Conservation (phyloP, 2,329 filamentous ascomycete species). For the Coleophoma eucalyptorum region DNA sequence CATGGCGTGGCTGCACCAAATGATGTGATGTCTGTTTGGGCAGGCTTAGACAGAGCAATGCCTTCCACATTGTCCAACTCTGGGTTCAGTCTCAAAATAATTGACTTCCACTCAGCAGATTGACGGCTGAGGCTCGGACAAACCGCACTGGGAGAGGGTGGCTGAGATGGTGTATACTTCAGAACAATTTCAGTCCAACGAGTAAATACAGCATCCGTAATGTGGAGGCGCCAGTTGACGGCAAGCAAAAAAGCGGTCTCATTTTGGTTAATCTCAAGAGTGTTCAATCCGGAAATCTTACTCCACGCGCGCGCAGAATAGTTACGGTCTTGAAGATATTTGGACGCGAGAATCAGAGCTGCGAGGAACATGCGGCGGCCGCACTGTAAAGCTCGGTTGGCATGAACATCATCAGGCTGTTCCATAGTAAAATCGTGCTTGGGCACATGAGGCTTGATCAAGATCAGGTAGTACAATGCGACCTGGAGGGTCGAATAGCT, state of each 20-base stretch:
- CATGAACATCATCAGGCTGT: slow-evolving; percentile 68
- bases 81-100: slow-evolving; percentile 53
- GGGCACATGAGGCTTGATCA: slow-evolving; percentile 88
- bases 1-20: slow-evolving; percentile 27
- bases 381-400: slow-evolving; percentile 81
- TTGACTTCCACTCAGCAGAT: slow-evolving; percentile 48
- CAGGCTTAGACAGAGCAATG: slow-evolving; percentile 32
- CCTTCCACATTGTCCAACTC: slow-evolving; percentile 55
- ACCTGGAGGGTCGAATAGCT: slow-evolving; percentile 98
- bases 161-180: slow-evolving; percentile 63
- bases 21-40: slow-evolving; percentile 16
- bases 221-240: slow-evolving; percentile 93
- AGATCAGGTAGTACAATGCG: slow-evolving; percentile 89
- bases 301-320: slow-evolving; percentile 98
- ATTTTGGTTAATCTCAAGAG: slow-evolving; percentile 92
- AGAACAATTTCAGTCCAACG: slow-evolving; percentile 92
- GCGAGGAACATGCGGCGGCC: slow-evolving; percentile 96
- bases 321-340: slow-evolving; percentile 96
- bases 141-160: slow-evolving; percentile 45
- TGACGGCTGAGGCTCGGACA: slow-evolving; percentile 19
- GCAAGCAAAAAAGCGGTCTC: slow-evolving; percentile 88
- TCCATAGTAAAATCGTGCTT: slow-evolving; percentile 82
- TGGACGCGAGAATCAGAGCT: slow-evolving; percentile 91
- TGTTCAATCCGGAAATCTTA: slow-evolving; percentile 96
- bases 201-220: slow-evolving; percentile 83